Conservation (phyloP, 257 asterid genomes). For the Perilla frutescens region DNA sequence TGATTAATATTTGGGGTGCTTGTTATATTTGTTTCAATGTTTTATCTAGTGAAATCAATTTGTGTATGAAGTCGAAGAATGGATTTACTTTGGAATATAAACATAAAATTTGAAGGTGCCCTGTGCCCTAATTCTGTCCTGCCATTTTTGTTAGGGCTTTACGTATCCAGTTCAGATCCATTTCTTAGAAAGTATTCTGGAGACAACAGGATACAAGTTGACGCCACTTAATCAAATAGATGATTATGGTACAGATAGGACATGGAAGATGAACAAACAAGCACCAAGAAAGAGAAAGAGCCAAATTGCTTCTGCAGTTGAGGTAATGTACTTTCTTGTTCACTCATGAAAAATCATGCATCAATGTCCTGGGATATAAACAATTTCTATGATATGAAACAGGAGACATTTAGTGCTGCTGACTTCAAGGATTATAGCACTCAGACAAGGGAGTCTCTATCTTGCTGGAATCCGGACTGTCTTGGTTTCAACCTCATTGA, state of each 20-base stretch:
- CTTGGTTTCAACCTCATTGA: constrained; percentile 83
- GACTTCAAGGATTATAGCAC: constrained; percentile 63
- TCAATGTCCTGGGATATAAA: constrained; percentile 37
- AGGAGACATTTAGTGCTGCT: constrained; percentile 77
- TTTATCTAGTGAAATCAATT: constrained; percentile 3
- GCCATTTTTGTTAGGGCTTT: constrained; percentile 54
- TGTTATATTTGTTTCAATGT: constrained; percentile 15
- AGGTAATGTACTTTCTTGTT: constrained; percentile 55
- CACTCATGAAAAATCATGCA: constrained; percentile 20
- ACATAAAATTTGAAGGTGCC: constrained; percentile 26
- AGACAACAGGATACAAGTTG: constrained; percentile 82
- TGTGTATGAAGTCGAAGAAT: background rate
- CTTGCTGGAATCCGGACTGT: constrained; percentile 95
- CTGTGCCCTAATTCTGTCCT: constrained; percentile 25
- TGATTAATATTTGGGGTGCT: background rate
- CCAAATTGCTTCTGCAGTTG: constrained; percentile 85
- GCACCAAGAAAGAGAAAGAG: constrained; percentile 88
- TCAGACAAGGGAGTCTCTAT: constrained; percentile 79
- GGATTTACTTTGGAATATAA: background rate
- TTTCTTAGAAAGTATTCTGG: constrained; percentile 87
- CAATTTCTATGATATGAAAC: constrained; percentile 40
- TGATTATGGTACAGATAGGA: constrained; percentile 80
- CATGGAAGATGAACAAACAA: constrained; percentile 91
- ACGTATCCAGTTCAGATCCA: constrained; percentile 81
- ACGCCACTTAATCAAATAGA: constrained; percentile 87